These are phyloP conservation scores for Corchorus capsularis DNA, from an alignment of 345 rosid species.

Conservation along the genomic window DNA sequence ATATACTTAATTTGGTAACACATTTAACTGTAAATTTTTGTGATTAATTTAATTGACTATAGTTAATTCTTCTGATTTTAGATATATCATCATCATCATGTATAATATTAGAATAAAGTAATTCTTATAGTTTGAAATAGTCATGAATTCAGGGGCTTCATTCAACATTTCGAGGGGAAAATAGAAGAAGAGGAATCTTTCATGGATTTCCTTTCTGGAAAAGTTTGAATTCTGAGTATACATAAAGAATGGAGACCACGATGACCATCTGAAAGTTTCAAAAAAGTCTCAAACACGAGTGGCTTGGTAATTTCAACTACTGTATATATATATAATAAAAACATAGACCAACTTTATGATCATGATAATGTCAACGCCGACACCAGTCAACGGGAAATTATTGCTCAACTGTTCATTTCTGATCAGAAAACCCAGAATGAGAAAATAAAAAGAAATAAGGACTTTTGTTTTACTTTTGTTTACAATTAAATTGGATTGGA, in stretches of 20 bases:
- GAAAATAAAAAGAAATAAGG: too few relatives aligned
- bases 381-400: neutral
- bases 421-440: neutral
- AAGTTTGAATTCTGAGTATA: neutral
- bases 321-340: accelerated
- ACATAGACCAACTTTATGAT: neutral
- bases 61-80: neutral
- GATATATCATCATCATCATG: too few relatives aligned
- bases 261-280: neutral
- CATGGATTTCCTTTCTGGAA: neutral
- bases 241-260: neutral
- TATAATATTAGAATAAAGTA: neutral
- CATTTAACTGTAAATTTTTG: neutral
- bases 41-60: neutral
- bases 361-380: neutral
- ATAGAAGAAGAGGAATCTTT: neutral
- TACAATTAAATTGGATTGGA: too few relatives aligned
- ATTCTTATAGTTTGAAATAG: neutral
- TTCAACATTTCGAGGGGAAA: neutral
- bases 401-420: too few relatives aligned
- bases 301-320: neutral
- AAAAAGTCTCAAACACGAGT: neutral
- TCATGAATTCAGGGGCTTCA: neutral
- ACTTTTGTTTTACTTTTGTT: too few relatives aligned
- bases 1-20: neutral